A percentile compares a stretch with the other conserved stretches of the same genome.
Evolutionary conservation across 306 rosid genomes (phyloP).

Genomic region (Gastrolobium bilobum): DNA sequence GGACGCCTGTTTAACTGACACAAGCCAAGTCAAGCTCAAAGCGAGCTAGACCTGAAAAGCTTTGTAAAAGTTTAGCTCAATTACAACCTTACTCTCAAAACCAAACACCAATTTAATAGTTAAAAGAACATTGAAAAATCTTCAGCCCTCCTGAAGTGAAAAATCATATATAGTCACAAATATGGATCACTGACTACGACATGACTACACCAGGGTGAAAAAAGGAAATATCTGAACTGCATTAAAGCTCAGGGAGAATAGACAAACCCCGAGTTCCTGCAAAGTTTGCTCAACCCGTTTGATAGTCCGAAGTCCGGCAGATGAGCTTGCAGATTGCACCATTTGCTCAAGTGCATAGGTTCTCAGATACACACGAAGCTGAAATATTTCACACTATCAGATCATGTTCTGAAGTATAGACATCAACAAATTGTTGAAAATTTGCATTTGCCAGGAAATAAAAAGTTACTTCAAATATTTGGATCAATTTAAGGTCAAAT

Average conservation of each 20-base stretch:
- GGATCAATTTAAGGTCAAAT: slow-evolving; percentile 12
- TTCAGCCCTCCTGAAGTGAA: slow-evolving; percentile 14
- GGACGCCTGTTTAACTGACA: neutral
- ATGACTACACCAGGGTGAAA: slow-evolving; percentile 18
- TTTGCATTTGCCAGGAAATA: neutral
- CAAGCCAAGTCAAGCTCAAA: neutral
- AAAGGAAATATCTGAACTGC: slow-evolving; percentile 41
- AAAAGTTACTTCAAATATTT: slow-evolving; percentile 25
- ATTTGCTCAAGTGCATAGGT: slow-evolving; percentile 98
- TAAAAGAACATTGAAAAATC: slow-evolving; percentile 25
- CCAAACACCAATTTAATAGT: slow-evolving; percentile 13
- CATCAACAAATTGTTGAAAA: slow-evolving; percentile 35
- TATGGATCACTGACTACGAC: slow-evolving; percentile 12
- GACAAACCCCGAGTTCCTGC: slow-evolving; percentile 96
- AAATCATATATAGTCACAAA: slow-evolving; percentile 17
- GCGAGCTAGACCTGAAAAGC: neutral
- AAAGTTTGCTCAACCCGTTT: slow-evolving; percentile 97
- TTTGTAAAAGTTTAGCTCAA: slow-evolving; percentile 16
- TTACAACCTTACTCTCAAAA: neutral
- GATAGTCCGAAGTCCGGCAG: slow-evolving; percentile 94
- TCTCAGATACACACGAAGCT: slow-evolving; percentile 93
- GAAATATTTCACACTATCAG: slow-evolving; percentile 61
- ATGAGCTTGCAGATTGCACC: slow-evolving; percentile 88
- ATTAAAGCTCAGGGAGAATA: slow-evolving; percentile 32
- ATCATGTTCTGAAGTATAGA: slow-evolving; percentile 38